Evolutionary conservation across 495 filamentous ascomycete genomes (phyloP), one percentile per base, ranked within the genome.

Genomic region (Tuber microsphaerosporum): DNA sequence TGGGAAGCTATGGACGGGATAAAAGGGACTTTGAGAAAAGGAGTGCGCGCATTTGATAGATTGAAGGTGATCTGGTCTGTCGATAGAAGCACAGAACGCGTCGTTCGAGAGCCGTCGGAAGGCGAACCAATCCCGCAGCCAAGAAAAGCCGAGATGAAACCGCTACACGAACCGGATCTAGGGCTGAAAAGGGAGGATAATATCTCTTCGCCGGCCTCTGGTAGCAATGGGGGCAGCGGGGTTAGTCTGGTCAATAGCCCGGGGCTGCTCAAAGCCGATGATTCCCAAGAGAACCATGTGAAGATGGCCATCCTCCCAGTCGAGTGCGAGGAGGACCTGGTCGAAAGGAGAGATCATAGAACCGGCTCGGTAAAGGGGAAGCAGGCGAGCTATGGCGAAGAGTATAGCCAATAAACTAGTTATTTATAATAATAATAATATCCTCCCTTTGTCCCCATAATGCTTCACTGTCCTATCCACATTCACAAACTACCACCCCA

Each of bases 1-100:
- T 89, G 88, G 88, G 88, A 89, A 69, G 85, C 86, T 82, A 85
- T 90, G 85, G 87, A 88, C 69, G 90, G 90, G 14, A 86, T 88
- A 75, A 82, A 85, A 44, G 83, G 95, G 1, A 93, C 90, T 9
- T 87, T 85, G 45, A 88, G 88, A 68, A 95, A 96, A 81, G 95
- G 95, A 0, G 91, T 90, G 9, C 86, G 89, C 56, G 93, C 93
- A 1, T 88, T 96, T 3, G 94, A 99, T 80, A 88, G 88, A 34
- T 82, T 97, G n/a, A 89, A 93, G 31, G 93, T 97, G 14, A 92
- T 97, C 6, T 99, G 95, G 95, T 73, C 70, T 20, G 61, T 81
- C 17, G 65, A 77, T 17, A 72, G 75, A 56, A 77, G 77, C 86
- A 41, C 78, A 19, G 46, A 73, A 42, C 56, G 61, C 19, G 44